Evolutionary conservation across 768 basidiomycete species (phyloP).

Genomic region (Kwoniella botswanensis): DNA sequence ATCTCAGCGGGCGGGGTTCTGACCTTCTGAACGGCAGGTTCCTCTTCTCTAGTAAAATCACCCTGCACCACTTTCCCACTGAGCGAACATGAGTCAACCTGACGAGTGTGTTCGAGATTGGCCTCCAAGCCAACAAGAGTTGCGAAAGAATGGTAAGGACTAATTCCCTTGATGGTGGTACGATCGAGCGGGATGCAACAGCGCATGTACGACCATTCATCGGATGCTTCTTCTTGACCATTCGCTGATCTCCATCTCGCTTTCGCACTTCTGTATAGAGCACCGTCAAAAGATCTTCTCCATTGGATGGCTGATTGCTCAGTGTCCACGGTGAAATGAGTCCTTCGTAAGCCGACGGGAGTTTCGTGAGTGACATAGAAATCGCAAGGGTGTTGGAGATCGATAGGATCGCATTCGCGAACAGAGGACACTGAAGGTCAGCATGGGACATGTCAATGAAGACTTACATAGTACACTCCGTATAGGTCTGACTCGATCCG

Average conservation of each 20-base stretch:
- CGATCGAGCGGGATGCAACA: conserved; percentile 55
- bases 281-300: conserved; percentile 51
- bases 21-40: neutral
- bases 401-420: conserved; percentile 61
- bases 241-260: conserved; percentile 27
- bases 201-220: conserved; percentile 56
- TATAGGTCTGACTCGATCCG: conserved; percentile 66
- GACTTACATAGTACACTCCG: conserved; percentile 64
- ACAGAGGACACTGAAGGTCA: conserved; percentile 63
- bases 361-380: conserved; percentile 60
- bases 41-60: conserved; percentile 9
- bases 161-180: conserved; percentile 38
- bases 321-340: conserved; percentile 66
- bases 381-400: conserved; percentile 62
- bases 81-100: neutral
- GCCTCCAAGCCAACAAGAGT: conserved; percentile 52
- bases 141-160: conserved; percentile 56
- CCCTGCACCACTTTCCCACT: neutral
- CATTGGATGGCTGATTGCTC: conserved; percentile 56
- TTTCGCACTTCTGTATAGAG: conserved; percentile 50
- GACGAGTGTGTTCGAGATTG: conserved; percentile 29
- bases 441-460: neutral
- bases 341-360: conserved; percentile 46
- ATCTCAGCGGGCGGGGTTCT: neutral
- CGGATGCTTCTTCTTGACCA: conserved; percentile 3